Evolutionary conservation across 176 grass and related monocot species (phyloP), one percentile per base, ranked within the genome.

Genomic region (Oryza glaberrima): DNA sequence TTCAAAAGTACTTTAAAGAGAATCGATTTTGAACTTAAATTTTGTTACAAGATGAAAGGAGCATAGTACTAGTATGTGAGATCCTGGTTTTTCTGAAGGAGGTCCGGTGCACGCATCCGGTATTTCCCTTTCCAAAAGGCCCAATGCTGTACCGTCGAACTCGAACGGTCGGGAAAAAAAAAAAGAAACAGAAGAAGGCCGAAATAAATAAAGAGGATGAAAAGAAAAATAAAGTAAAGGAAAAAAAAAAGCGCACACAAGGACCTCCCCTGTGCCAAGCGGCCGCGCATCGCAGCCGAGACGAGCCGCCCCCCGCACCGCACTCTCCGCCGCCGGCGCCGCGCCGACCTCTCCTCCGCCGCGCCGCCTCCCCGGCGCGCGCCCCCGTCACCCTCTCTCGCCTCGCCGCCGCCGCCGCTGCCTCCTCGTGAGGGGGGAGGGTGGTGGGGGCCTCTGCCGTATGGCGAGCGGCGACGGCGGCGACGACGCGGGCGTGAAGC

Each of bases 401-500:
- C 41, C n/a, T 69, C 67, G 32, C 73, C 43, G 76, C 66, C 67
- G 43, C 45, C 41, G 40, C 80, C 46, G 14, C 26, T 26, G 26
- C 30, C 7, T 38, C 36, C 36, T 32, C 30, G 30, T 32, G 30
- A 32, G 30, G 30, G 35, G n/a, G 26, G 75, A 47, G 22, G 77
- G 70, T 34, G 44, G 75, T 11, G 71, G 71, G 77, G 64, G 65
- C 65, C 70, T 36, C 70, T 36, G 64, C 78, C 28, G 78, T 58
- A 90, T 87, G 86, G 73, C 92, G 45, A 80, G 44, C 79, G 68
- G 70, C 81, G 89, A 77, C 81, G 89, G 81, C n/a, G 83, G 77
- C 49, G 92, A 86, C n/a, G 92, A 94, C 41, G 61, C 79, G 25
- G 78, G 79, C 66, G 76, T 76, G 48, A 97, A 98, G 89, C 87